Evolutionary conservation across 352 stramenopile genomes (phyloP).

Genomic region (Aphanomyces astaci): DNA sequence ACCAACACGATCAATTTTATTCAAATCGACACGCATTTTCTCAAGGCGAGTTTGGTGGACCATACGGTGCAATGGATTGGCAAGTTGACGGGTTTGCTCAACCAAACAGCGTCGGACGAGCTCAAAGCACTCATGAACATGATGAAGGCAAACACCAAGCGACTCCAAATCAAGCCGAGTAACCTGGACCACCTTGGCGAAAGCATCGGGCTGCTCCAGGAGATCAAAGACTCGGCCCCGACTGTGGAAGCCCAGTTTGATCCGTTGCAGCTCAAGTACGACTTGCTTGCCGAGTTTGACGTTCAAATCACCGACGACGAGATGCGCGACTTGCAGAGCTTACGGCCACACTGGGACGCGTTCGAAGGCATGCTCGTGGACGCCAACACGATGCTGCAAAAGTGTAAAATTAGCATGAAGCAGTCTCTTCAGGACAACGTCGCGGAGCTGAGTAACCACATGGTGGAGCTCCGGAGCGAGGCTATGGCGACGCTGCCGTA

Average conservation of each 20-base stretch:
- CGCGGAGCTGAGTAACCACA: constrained; percentile 74
- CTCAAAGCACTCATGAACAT: constrained; percentile 80
- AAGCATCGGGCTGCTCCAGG: constrained; percentile 82
- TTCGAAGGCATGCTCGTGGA: constrained; percentile 82
- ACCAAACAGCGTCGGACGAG: constrained; percentile 85
- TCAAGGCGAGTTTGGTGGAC: constrained; percentile 87
- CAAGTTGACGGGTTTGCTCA: constrained; percentile 87
- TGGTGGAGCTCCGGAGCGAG: constrained; percentile 67
- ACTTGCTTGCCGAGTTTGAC: constrained; percentile 81
- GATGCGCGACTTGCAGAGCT: constrained; percentile 53
- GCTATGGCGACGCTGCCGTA: constrained; percentile 73
- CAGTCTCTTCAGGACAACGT: constrained; percentile 90
- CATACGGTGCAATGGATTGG: constrained; percentile 91
- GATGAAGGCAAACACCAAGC: constrained; percentile 83
- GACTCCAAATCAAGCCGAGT: constrained; percentile 68
- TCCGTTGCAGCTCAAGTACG: constrained; percentile 80
- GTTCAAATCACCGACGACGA: constrained; percentile 85
- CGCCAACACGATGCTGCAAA: constrained; percentile 85
- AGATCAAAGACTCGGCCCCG: constrained; percentile 74
- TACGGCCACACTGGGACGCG: constrained; percentile 69
- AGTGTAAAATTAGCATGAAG: constrained; percentile 94
- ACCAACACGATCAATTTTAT: constrained; percentile 94
- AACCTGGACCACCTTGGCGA: constrained; percentile 90
- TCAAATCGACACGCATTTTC: constrained; percentile 88
- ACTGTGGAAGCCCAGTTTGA: constrained; percentile 72